These are phyloP conservation scores for Ilyonectria robusta DNA, from an alignment of 2,329 filamentous ascomycete species.

Conservation along the genomic window DNA sequence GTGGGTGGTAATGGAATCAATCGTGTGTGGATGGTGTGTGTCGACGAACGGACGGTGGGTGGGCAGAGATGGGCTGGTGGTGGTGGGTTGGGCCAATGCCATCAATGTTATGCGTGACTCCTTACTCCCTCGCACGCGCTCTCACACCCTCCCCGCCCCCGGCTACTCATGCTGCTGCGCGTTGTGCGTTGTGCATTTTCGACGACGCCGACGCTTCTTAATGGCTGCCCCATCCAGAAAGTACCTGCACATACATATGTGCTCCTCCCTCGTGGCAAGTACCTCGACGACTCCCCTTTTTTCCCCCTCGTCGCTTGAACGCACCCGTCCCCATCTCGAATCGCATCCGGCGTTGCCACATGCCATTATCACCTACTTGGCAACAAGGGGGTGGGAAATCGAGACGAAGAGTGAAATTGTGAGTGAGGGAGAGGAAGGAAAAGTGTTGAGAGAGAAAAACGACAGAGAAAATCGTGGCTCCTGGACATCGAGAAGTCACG, in stretches of 20 bases:
- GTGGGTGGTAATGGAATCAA: constrained; percentile 11
- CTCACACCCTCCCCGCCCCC: constrained; percentile 15
- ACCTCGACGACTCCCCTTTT: constrained; percentile 26
- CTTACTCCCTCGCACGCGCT: constrained; percentile 18
- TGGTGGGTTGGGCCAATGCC: constrained; percentile 17
- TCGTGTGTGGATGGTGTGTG: constrained; percentile 17
- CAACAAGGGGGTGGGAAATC: constrained; percentile 26
- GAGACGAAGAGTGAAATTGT: constrained; percentile 18
- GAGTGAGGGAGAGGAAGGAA: neutral
- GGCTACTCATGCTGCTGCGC: constrained; percentile 23
- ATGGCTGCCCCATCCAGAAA: constrained; percentile 22
- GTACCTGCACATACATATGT: constrained; percentile 32
- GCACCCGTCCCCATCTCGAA: constrained; percentile 22
- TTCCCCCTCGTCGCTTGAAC: neutral
- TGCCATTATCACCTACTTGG: constrained; percentile 20
- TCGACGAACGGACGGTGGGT: constrained; percentile 22
- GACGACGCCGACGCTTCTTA: constrained; percentile 14
- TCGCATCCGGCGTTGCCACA: constrained; percentile 26
- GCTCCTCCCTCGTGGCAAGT: constrained; percentile 26
- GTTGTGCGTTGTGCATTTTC: constrained; percentile 27
- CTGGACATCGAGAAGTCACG: constrained; percentile 9
- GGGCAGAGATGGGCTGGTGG: constrained; percentile 29
- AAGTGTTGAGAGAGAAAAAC: constrained; percentile 1
- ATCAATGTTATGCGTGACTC: constrained; percentile 28
- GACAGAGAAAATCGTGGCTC: constrained; percentile 8